Evolutionary conservation across 1,139 yeast species (phyloP).

Genomic region (Yamadazyma pseudoaaseri): DNA sequence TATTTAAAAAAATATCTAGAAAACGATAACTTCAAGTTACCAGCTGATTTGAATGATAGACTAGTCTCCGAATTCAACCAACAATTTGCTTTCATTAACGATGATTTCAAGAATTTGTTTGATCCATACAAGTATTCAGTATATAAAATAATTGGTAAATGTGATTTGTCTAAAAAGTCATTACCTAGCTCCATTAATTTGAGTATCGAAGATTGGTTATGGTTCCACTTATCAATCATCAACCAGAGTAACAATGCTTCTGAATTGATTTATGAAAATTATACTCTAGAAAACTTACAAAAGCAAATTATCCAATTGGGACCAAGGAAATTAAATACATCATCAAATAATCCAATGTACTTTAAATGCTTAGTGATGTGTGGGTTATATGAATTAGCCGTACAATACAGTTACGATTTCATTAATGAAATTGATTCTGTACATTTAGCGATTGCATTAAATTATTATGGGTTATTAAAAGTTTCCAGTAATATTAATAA

Average conservation of each 20-base stretch:
- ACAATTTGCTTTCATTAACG: slow-evolving; percentile 65
- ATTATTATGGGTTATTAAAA: slow-evolving; percentile 70
- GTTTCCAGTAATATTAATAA: slow-evolving; percentile 35
- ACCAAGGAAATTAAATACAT: slow-evolving; percentile 62
- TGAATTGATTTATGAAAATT: slow-evolving; percentile 64
- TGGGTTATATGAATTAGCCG: slow-evolving; percentile 83
- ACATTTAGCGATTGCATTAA: slow-evolving; percentile 81
- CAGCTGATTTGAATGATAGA: slow-evolving; percentile 67
- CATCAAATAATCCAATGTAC: slow-evolving; percentile 70
- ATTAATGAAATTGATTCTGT: slow-evolving; percentile 83
- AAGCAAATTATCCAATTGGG: slow-evolving; percentile 72
- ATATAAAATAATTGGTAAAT: slow-evolving; percentile 88
- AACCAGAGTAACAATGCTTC: slow-evolving; percentile 39
- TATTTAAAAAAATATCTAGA: slow-evolving; percentile 74
- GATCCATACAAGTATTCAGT: slow-evolving; percentile 92
- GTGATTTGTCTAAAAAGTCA: slow-evolving; percentile 76
- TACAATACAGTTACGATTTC: slow-evolving; percentile 61
- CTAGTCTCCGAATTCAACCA: slow-evolving; percentile 81
- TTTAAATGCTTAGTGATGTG: slow-evolving; percentile 71
- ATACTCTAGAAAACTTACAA: slow-evolving; percentile 74
- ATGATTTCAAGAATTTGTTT: slow-evolving; percentile 50
- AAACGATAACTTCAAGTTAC: slow-evolving; percentile 50
- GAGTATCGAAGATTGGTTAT: slow-evolving; percentile 94
- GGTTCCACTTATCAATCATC: slow-evolving; percentile 83
- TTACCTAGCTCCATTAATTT: slow-evolving; percentile 69